Percentiles rank a stretch among this genome's conserved stretches.
Evolutionary conservation across 331 rosid genomes (phyloP).

Genomic region (Malus hybrid): DNA sequence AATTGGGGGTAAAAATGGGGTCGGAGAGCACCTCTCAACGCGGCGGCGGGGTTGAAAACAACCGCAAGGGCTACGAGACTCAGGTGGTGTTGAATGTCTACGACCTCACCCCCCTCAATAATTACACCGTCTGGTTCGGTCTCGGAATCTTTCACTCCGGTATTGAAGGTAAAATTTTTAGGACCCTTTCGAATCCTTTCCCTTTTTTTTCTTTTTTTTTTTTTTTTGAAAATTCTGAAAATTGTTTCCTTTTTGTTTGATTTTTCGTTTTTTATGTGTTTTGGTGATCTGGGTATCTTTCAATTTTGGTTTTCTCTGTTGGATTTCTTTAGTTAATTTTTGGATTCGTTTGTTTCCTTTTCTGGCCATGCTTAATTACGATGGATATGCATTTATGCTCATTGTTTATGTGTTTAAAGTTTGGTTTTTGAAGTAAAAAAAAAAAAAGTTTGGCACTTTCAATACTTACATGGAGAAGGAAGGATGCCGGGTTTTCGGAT

Average conservation of each 20-base stretch:
- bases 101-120: constrained; percentile 82
- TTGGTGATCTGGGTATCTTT: constrained; percentile 13
- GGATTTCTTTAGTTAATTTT: neutral
- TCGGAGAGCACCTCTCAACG: constrained; percentile 31
- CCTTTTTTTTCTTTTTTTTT: neutral
- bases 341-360: neutral
- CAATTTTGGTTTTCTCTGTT: neutral
- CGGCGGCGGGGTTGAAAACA: constrained; percentile 17
- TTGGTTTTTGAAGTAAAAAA: too few species aligned
- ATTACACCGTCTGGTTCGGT: constrained; percentile 76
- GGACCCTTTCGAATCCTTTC: neutral
- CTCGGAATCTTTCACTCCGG: constrained; percentile 91
- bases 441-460: neutral
- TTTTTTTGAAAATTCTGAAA: neutral
- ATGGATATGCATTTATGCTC: neutral
- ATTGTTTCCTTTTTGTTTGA: neutral
- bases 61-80: constrained; percentile 8
- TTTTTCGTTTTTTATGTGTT: neutral
- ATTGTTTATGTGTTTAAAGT: too few species aligned
- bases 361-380: neutral
- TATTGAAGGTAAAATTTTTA: constrained; percentile 55
- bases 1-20: constrained; percentile 44
- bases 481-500: neutral
- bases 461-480: neutral
- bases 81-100: constrained; percentile 70